phyloP scores from a whole-genome alignment of 2,329 filamentous ascomycete genomes.

The Penicillium sp. region DNA sequence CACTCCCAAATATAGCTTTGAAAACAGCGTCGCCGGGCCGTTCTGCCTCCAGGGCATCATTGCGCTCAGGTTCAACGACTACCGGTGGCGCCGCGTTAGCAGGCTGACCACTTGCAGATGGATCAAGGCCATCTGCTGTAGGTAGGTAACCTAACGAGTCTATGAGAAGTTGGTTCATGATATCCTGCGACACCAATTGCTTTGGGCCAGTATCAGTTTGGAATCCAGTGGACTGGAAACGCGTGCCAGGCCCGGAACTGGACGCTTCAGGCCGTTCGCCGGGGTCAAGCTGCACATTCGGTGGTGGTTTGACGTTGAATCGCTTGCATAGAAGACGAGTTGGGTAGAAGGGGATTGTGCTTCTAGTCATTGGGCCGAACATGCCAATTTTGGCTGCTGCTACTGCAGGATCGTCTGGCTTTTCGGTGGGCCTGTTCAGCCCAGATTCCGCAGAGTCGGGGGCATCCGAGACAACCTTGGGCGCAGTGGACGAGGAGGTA shows the following conservation, averaged over 20 bases:
- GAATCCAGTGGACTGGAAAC: slow-evolving; percentile 35
- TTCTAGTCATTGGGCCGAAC: slow-evolving; percentile 86
- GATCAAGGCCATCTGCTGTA: slow-evolving; percentile 27
- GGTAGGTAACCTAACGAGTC: slow-evolving; percentile 32
- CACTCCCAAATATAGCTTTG: slow-evolving; percentile 89
- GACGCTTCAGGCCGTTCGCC: slow-evolving; percentile 39
- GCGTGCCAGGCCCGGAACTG: slow-evolving; percentile 20
- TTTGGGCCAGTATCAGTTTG: slow-evolving; percentile 33
- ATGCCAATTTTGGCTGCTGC: slow-evolving; percentile 86
- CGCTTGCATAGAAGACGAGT: slow-evolving; percentile 86
- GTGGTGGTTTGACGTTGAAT: slow-evolving; percentile 80
- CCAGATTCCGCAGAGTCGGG: slow-evolving; percentile 35
- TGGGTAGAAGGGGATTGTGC: slow-evolving; percentile 69
- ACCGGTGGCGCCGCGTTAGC: slow-evolving; percentile 11
- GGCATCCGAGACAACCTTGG: slow-evolving; percentile 41
- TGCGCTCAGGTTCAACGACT: slow-evolving; percentile 67
- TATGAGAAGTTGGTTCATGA: slow-evolving; percentile 56
- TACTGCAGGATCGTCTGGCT: slow-evolving; percentile 72
- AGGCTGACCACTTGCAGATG: slow-evolving; percentile 11
- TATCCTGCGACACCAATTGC: slow-evolving; percentile 54
- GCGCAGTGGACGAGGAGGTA: slow-evolving; percentile 57
- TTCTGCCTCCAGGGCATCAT: slow-evolving; percentile 72
- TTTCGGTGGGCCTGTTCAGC: slow-evolving; percentile 52
- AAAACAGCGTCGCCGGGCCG: slow-evolving; percentile 79
- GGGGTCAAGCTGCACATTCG: slow-evolving; percentile 60